These are phyloP conservation scores for Austroboletus novae-zelandiae DNA, from an alignment of 1,284 basidiomycete species.

Conservation along the genomic window DNA sequence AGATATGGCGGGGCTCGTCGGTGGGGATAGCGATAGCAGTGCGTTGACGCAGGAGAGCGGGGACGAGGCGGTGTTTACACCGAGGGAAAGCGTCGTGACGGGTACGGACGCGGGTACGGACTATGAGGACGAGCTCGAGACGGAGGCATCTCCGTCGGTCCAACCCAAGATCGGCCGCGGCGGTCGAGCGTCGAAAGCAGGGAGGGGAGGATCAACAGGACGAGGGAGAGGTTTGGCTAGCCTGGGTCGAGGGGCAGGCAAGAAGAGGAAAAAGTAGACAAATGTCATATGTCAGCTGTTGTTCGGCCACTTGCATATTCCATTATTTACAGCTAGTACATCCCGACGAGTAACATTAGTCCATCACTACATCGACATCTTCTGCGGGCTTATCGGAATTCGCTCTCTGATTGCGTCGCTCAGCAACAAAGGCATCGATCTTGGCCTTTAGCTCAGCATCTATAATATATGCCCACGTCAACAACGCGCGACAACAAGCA, in stretches of 20 bases:
- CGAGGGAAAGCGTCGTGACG: conserved; percentile 59
- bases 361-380: conserved; percentile 36
- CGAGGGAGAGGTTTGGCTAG: conserved; percentile 27
- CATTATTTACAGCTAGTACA: conserved; percentile 11
- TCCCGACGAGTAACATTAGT: conserved; percentile 9
- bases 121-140: conserved; percentile 51
- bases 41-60: conserved; percentile 76
- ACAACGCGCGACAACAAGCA: not conserved
- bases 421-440: conserved; percentile 60
- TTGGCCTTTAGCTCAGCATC: conserved; percentile 60
- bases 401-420: conserved; percentile 42
- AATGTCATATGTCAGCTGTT: not conserved
- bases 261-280: conserved; percentile 33
- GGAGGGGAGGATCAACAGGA: conserved; percentile 19
- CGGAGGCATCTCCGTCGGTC: conserved; percentile 7
- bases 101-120: conserved; percentile 71
- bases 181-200: conserved; percentile 26
- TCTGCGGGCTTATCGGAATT: conserved; percentile 17
- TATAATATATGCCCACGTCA: conserved; percentile 23
- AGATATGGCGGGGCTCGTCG: conserved; percentile 65
- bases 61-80: conserved; percentile 58
- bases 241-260: conserved; percentile 26
- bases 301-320: not conserved
- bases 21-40: conserved; percentile 77
- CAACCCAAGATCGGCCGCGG: conserved; percentile 25